A percentile compares a stretch with the other conserved stretches of the same genome.
These are phyloP conservation scores for Chaetomiaceae sp. DNA, from an alignment of 2,329 filamentous ascomycete species.

Conservation along the genomic window DNA sequence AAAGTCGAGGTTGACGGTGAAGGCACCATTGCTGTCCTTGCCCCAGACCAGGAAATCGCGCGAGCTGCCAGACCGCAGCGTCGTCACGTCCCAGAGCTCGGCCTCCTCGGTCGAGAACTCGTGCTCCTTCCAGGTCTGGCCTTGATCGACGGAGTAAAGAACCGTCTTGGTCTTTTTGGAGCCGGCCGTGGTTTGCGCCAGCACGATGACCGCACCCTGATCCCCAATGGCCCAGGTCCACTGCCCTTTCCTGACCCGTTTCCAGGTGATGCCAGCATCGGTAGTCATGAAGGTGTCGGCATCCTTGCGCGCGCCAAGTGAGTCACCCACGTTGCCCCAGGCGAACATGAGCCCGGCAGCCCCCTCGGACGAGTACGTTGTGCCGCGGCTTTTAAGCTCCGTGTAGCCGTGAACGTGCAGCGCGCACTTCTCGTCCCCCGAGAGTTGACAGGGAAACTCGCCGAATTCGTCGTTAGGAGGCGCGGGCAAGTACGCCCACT, in stretches of 20 bases:
- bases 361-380: constrained; percentile 82
- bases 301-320: constrained; percentile 60
- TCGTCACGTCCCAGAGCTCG: constrained; percentile 73
- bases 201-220: constrained; percentile 84
- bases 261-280: constrained; percentile 89
- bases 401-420: constrained; percentile 95
- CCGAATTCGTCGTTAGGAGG: constrained; percentile 60
- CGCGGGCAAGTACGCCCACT: constrained; percentile 74
- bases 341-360: constrained; percentile 89
- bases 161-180: constrained; percentile 54
- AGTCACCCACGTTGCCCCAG: constrained; percentile 78
- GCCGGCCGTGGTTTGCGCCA: constrained; percentile 59
- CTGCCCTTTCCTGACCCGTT: constrained; percentile 73
- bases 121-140: constrained; percentile 70
- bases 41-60: constrained; percentile 92
- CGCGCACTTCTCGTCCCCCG: constrained; percentile 63
- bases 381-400: constrained; percentile 71
- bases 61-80: constrained; percentile 80
- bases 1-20: constrained; percentile 85
- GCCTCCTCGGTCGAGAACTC: constrained; percentile 67
- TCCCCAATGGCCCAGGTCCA: constrained; percentile 96
- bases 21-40: constrained; percentile 51
- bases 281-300: constrained; percentile 85
- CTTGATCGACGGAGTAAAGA: constrained; percentile 55
- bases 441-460: constrained; percentile 64